phyloP scores from a whole-genome alignment of 768 basidiomycete genomes.

The Hemileccinum impolitum region DNA sequence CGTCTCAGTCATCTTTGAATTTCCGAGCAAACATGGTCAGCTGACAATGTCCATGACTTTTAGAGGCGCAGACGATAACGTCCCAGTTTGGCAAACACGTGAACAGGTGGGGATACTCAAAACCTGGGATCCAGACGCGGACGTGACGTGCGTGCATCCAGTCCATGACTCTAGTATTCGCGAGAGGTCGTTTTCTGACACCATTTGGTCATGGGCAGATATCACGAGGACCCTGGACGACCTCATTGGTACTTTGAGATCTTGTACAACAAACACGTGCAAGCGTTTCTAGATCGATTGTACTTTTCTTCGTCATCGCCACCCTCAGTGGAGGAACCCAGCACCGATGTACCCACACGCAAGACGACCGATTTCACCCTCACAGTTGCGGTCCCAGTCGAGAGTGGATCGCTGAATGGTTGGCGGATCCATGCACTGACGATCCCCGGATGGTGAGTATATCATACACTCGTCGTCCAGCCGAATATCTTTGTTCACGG shows the following conservation, averaged over 20 bases:
- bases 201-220: slow-evolving; percentile 34
- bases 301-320: slow-evolving; percentile 7
- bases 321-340: background rate
- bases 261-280: slow-evolving; percentile 52
- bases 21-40: background rate
- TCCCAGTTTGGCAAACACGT: slow-evolving; percentile 82
- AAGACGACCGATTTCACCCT: slow-evolving; percentile 51
- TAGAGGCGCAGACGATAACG: slow-evolving; percentile 80
- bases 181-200: background rate
- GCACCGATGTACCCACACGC: background rate
- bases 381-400: slow-evolving; percentile 66
- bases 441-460: slow-evolving; percentile 65
- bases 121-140: slow-evolving; percentile 50
- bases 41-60: background rate
- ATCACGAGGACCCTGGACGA: slow-evolving; percentile 57
- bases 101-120: slow-evolving; percentile 58
- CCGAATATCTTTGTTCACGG: background rate
- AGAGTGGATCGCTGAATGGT: slow-evolving; percentile 69
- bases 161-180: background rate
- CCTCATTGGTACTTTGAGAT: slow-evolving; percentile 71
- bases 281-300: slow-evolving; percentile 49
- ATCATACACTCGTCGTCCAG: background rate
- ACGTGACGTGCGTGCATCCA: slow-evolving; percentile 46
- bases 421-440: slow-evolving; percentile 58
- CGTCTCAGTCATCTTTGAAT: background rate